A percentile compares a stretch with the other conserved stretches of the same genome.
phyloP scores from a whole-genome alignment of 352 stramenopile genomes.

The Pythium biforme region DNA sequence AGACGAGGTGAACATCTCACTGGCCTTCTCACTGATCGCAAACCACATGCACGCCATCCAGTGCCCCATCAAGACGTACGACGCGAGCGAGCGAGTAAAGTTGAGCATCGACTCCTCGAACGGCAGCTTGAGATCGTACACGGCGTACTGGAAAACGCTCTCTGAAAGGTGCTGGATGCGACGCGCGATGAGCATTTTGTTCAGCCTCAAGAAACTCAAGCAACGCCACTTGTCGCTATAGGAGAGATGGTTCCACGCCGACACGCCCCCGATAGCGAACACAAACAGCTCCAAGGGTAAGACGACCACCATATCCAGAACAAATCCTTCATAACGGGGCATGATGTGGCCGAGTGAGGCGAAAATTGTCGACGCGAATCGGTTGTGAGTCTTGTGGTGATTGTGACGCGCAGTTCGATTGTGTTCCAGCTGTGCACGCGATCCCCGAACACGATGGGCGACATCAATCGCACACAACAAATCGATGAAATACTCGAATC shows the following conservation, averaged over 20 bases:
- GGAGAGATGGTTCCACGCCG: constrained; percentile 14
- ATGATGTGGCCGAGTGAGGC: not conserved
- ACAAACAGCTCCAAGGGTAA: constrained; percentile 49
- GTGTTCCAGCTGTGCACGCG: constrained; percentile 17
- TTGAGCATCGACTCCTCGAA: constrained; percentile 42
- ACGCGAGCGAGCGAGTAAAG: constrained; percentile 44
- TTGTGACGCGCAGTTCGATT: not conserved
- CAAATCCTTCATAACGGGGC: constrained; percentile 32
- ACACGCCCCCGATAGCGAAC: constrained; percentile 7
- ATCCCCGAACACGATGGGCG: constrained; percentile 31
- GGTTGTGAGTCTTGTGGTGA: constrained; percentile 4
- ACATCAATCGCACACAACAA: constrained; percentile 48
- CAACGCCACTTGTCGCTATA: constrained; percentile 38
- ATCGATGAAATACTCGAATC: constrained; percentile 56
- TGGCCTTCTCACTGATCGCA: constrained; percentile 38
- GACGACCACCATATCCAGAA: constrained; percentile 40
- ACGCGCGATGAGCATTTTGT: constrained; percentile 43
- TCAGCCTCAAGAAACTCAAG: constrained; percentile 51
- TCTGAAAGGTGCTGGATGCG: constrained; percentile 44
- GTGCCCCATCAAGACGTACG: constrained; percentile 63
- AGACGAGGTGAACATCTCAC: constrained; percentile 39
- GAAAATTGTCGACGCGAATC: not conserved
- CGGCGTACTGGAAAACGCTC: constrained; percentile 52
- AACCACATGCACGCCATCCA: constrained; percentile 67
- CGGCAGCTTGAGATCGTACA: constrained; percentile 55